Percentiles rank a stretch among this genome's conserved stretches.
Conservation (phyloP, 2,329 filamentous ascomycete species). For the Epichloe aotearoae region DNA sequence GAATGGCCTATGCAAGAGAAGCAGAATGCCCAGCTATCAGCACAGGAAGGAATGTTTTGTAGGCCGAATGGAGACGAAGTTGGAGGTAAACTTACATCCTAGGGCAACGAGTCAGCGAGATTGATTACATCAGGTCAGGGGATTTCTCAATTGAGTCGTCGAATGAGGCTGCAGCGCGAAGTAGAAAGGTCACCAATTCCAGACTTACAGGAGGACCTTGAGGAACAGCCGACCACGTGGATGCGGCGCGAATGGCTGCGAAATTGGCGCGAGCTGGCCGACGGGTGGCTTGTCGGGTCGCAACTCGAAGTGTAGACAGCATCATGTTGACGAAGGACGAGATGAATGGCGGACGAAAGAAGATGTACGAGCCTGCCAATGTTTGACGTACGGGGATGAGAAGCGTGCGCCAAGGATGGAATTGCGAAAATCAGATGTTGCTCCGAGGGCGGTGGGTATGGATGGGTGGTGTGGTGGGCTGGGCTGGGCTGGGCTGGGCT, state of each 20-base stretch:
- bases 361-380: not conserved
- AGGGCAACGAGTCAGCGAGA: not conserved
- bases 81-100: slow-evolving; percentile 9
- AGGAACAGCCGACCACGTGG: slow-evolving; percentile 80
- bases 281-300: slow-evolving; percentile 34
- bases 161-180: not conserved
- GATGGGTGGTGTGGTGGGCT: not conserved
- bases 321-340: slow-evolving; percentile 28
- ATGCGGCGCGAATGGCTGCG: slow-evolving; percentile 43
- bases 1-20: slow-evolving; percentile 47
- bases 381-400: not conserved
- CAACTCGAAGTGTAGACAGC: slow-evolving; percentile 42
- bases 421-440: not conserved
- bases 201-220: slow-evolving; percentile 82
- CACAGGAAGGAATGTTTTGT: not conserved
- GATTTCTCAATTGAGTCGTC: not conserved
- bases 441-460: not conserved
- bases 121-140: not conserved
- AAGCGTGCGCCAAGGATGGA: slow-evolving; percentile 1
- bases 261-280: slow-evolving; percentile 27
- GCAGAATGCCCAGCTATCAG: not conserved
- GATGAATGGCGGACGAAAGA: slow-evolving; percentile 2
- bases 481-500: not conserved
- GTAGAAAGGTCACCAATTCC: not conserved
- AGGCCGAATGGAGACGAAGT: not conserved